Evolutionary conservation across 441 rosid genomes (phyloP), one percentile per base, ranked within the genome.

Genomic region (Hypseocharis bilobata): DNA sequence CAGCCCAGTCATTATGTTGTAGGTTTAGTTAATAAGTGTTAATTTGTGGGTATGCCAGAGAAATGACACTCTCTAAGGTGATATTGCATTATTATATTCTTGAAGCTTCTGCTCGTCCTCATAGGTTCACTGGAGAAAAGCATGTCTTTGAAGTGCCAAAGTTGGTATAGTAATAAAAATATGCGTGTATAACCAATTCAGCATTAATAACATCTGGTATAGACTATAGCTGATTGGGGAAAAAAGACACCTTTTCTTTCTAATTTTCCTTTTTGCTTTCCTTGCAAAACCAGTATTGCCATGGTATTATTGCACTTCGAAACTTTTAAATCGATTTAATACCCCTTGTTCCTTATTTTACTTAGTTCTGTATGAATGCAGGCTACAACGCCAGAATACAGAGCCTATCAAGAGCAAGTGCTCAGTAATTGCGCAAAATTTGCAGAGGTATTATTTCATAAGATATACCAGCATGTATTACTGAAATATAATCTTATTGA

Each of bases 331-430:
- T 55, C 28, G 7, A 25, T 55, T 23, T 10, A 55, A 25, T 23
- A 23, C 13, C 6, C 5, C 6, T 6, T 3, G 23, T 25, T 49
- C 22, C 13, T 16, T 6, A 11, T 17, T 3, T 49, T 49, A 49
- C 40, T 32, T 60, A 34, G 7, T 60, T 38, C 25, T 13, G 7
- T 20, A 16, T 32, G 22, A 20, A 49, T 51, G 42, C 36, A 72
- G 76, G 76, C 76, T 45, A 72, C 76, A 62, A 72, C 76, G 42
- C 55, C 76, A 32, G 76, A 72, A 65, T 72, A 72, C 76, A 72
- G 49, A 49, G 76, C 76, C 52, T 72, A 72, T 49, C 76, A 72
- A 49, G 76, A 72, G 64, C 76, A 72, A 58, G 76, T 72, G 56
- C 72, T 72, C 64, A 67, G 68, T 38, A 72, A 72, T 49, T 72